These are phyloP conservation scores for Xylaria sp. DNA, from an alignment of 2,329 filamentous ascomycete species.

Conservation along the genomic window DNA sequence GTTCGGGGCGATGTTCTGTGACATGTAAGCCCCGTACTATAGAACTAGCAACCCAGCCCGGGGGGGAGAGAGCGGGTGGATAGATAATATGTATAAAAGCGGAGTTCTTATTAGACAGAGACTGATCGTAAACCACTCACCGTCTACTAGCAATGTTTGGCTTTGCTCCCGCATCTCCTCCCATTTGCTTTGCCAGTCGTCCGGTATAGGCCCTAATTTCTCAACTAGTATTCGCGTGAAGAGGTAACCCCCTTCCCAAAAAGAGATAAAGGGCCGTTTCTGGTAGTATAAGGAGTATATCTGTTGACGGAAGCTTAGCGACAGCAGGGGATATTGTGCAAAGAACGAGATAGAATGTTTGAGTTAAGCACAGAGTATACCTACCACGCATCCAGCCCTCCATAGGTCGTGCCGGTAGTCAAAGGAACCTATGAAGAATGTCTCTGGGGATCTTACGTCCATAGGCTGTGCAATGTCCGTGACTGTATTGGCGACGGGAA, in stretches of 20 bases:
- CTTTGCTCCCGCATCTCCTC: not conserved
- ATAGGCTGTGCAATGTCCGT: not conserved
- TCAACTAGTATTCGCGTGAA: not conserved
- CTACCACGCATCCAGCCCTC: slow-evolving; percentile 12
- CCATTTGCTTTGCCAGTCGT: not conserved
- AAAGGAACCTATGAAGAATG: slow-evolving; percentile 11
- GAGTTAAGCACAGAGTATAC: not conserved
- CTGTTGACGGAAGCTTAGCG: not conserved
- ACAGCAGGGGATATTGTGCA: not conserved
- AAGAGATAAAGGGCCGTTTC: not conserved
- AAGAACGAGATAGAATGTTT: not conserved
- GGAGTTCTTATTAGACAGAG: too few relatives aligned
- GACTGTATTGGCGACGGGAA: slow-evolving; percentile 1
- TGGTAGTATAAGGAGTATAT: slow-evolving; percentile 13
- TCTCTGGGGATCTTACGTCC: slow-evolving; percentile 7
- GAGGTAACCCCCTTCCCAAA: not conserved
- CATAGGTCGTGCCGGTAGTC: slow-evolving; percentile 13
- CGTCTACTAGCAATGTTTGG: not conserved
- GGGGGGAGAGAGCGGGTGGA: too few relatives aligned
- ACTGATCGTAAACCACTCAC: not conserved
- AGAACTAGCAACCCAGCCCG: not conserved
- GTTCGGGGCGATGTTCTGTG: not conserved
- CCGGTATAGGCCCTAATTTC: not conserved
- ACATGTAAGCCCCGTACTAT: not conserved
- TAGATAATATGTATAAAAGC: too few relatives aligned